Base-by-base conservation (phyloP, 306 rosid genomes). In the Potentilla sterilis region DNA sequence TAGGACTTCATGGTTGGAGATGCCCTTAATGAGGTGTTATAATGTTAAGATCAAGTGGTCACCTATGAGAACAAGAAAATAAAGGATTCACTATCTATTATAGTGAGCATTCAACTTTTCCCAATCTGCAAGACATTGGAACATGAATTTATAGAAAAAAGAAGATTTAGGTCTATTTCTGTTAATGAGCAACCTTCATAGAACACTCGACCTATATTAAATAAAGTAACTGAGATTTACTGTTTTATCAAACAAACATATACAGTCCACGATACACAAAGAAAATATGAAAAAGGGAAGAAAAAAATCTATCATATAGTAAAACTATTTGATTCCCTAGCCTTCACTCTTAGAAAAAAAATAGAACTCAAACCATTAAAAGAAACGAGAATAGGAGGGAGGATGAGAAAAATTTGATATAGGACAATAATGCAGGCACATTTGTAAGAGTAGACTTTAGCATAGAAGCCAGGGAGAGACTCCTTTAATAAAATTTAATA, bases 41-140 rank as follows among this genome's bases (percentile, higher is more conserved):
- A 55, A 4, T n/a, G n/a, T n/a, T n/a, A 15, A 62, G 42, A 62
- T 62, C 67, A 62, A 62, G 67, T 34, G 42, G 67, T 62, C 67
- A 15, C 43, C 67, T 32, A 35, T 16, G 21, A 32, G 14, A 16
- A 34, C 3, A 35, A 13, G 19, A 28, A 24, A 61, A 22, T 4
- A 61, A 13, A 24, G 4, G 42, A 62, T 4, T 61, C 42, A 34
- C 43, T 2, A 62, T 61, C 19, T 28, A 28, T 40, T 61, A 28
- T 28, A 14, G 2, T 12, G 5, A 61, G 28, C 28, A 13, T 11
- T 61, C 66, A 61, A 28, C 3, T 6, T 59, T 32, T 7, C 9
- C 38, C 32, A 1, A 28, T 24, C 1, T 24, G 28, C 38, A 28
- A 11, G 7, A 11, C 12, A 14, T 10, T 24, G 37, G 38, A 28